Percentiles rank a stretch among this genome's conserved stretches.
phyloP scores from a whole-genome alignment of 805 yeast species.

The Cyberlindnera maclurae region DNA sequence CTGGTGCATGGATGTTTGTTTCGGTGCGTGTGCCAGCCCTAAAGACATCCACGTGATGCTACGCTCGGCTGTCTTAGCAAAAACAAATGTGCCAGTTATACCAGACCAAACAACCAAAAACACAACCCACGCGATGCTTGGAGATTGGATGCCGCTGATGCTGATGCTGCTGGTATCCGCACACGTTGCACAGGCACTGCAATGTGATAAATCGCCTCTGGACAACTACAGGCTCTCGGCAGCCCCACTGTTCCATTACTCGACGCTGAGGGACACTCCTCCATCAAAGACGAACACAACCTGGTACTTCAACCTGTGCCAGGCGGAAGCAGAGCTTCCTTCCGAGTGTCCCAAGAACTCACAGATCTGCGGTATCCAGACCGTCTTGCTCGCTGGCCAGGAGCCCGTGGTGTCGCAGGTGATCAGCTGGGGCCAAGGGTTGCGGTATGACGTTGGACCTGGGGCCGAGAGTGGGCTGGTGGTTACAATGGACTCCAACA shows the following conservation, averaged over 20 bases:
- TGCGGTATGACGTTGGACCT: conserved; percentile 27
- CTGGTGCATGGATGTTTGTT: no score
- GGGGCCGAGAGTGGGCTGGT: conserved; percentile 26
- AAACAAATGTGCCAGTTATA: no score
- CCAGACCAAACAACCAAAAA: no score
- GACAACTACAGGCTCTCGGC: conserved; percentile 16
- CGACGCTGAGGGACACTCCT: conserved; percentile 53
- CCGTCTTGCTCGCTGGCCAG: conserved; percentile 42
- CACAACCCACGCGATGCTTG: no score
- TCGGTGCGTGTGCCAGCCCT: no score
- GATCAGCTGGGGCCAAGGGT: conserved; percentile 44
- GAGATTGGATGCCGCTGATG: neutral
- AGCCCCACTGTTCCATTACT: conserved; percentile 38
- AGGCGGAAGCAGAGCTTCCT: conserved; percentile 29
- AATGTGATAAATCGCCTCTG: conserved; percentile 17
- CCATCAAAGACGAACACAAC: conserved; percentile 58
- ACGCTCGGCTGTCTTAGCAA: no score
- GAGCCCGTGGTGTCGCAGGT: conserved; percentile 50
- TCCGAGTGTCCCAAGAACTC: conserved; percentile 60
- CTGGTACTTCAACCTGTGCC: conserved; percentile 74
- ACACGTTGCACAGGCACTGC: conserved; percentile 6
- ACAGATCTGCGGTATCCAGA: conserved; percentile 71
- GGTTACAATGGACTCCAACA: conserved; percentile 41
- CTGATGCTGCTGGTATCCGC: neutral
- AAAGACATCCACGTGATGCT: no score